These are phyloP conservation scores for Hortaea werneckii DNA, from an alignment of 2,329 filamentous ascomycete species.

Conservation along the genomic window DNA sequence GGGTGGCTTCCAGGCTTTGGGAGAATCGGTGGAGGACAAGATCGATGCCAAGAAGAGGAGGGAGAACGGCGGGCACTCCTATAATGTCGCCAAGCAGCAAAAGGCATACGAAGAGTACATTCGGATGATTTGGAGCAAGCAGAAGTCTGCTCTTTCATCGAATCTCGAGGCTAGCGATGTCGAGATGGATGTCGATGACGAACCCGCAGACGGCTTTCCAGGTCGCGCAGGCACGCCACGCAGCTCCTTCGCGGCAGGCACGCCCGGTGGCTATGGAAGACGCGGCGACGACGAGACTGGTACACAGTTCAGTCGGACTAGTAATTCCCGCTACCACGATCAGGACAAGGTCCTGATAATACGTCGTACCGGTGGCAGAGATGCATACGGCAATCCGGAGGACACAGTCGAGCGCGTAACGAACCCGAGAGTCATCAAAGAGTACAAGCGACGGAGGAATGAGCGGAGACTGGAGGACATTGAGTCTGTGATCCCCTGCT, in stretches of 20 bases:
- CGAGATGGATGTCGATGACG: constrained; percentile 47
- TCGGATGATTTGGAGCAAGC: constrained; percentile 81
- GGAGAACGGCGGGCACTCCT: constrained; percentile 75
- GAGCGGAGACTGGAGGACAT: constrained; percentile 61
- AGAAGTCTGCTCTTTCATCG: constrained; percentile 69
- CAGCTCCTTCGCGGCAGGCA: constrained; percentile 48
- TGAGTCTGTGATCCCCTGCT: constrained; percentile 42
- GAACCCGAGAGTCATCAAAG: constrained; percentile 77
- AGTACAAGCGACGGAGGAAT: constrained; percentile 62
- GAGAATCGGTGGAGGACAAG: constrained; percentile 79
- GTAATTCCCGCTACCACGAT: constrained; percentile 26
- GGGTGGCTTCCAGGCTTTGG: constrained; percentile 84
- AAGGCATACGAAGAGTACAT: constrained; percentile 87
- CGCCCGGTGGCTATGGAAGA: constrained; percentile 42
- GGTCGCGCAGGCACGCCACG: constrained; percentile 49
- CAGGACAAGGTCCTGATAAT: constrained; percentile 61
- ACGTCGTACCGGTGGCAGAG: constrained; percentile 50
- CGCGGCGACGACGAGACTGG: constrained; percentile 67
- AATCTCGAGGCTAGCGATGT: constrained; percentile 63
- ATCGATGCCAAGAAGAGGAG: constrained; percentile 65
- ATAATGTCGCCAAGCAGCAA: constrained; percentile 94
- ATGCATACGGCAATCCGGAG: constrained; percentile 49
- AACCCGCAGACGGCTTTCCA: constrained; percentile 25
- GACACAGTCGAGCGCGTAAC: constrained; percentile 13
- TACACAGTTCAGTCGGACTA: constrained; percentile 40